These are phyloP conservation scores for Eutrema japonicum DNA, from an alignment of 345 rosid genomes.

Conservation along the genomic window DNA sequence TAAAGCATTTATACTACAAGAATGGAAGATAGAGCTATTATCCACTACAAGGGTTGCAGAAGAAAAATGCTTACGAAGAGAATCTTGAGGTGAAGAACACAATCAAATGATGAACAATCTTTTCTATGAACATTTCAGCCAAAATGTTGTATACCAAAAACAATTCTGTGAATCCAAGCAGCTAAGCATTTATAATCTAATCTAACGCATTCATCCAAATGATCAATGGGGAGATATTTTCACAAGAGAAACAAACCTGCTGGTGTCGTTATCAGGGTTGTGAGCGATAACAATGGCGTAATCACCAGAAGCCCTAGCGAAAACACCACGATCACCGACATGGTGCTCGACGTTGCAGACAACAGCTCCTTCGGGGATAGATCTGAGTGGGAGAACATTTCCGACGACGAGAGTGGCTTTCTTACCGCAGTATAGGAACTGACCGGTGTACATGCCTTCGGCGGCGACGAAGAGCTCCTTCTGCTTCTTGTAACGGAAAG, in stretches of 20 bases:
- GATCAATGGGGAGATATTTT: background rate
- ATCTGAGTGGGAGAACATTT: conserved; percentile 57
- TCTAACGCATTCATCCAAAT: background rate
- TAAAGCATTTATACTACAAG: background rate
- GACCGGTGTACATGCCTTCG: conserved; percentile 65
- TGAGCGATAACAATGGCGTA: conserved; percentile 70
- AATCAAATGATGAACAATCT: background rate
- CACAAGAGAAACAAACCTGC: conserved; percentile 45
- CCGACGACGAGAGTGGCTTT: conserved; percentile 59
- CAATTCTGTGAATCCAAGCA: background rate
- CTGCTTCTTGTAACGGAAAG: conserved; percentile 70
- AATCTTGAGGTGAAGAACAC: background rate
- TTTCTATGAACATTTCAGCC: background rate
- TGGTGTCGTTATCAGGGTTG: conserved; percentile 68
- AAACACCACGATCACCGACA: conserved; percentile 73
- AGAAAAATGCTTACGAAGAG: background rate
- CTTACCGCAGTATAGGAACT: conserved; percentile 64
- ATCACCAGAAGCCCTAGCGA: conserved; percentile 65
- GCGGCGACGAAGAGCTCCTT: conserved; percentile 79
- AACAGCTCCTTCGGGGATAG: conserved; percentile 77
- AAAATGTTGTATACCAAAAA: background rate
- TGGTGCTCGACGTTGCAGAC: conserved; percentile 76
- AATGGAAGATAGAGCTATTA: background rate
- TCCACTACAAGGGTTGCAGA: background rate
- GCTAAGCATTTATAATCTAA: background rate